Base-by-base conservation (phyloP, 176 grass and related monocot species). In the Eremochloa ophiuroides region DNA sequence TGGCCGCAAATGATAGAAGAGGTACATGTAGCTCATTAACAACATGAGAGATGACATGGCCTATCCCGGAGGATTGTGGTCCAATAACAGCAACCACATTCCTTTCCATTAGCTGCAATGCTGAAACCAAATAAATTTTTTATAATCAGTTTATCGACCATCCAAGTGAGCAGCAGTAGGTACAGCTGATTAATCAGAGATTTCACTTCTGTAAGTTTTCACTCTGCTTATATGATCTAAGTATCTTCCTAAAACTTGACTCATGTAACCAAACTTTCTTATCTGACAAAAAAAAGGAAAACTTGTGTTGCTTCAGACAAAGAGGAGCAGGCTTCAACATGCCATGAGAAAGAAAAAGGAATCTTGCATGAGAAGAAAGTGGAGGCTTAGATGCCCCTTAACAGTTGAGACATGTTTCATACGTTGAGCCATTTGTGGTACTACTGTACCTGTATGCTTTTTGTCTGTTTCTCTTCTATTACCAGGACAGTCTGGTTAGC, bases 11-110 rank as follows among this genome's bases (percentile, higher is more conserved):
- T 67, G 93, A 96, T 71, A 96, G 73, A 59, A 96, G 80, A 37
- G 93, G 93, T 55, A 96, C 85, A 60, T 96, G 93, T 67, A 96
- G 65, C 74, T 89, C 79, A 69, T 96, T 93, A 58, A 83, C 88
- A 68, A 93, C 89, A 70, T 88, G 90, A 8, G 93, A 93, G 62
- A 96, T 89, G 70, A 88, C 86, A 92, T 96, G 93, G 66, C 87
- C 86, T 59, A 89, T 89, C 48, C 79, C 90, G 40, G 93, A 96
- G 37, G 87, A 95, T 62, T 95, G 93, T 7, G 93, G 93, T 2
- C 93, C 93, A 68, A 95, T 90, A 31, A 95, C 82, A 62, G 90
- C 85, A 75, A 95, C 59, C 22, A 93, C 93, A 11, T 93, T 85
- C 76, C 88, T 86, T 58, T 92, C 90, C 85, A 95, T 89, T 59